Evolutionary conservation across 768 basidiomycete species (phyloP), one percentile per base, ranked within the genome.

Genomic region (Leccinellum luteum): DNA sequence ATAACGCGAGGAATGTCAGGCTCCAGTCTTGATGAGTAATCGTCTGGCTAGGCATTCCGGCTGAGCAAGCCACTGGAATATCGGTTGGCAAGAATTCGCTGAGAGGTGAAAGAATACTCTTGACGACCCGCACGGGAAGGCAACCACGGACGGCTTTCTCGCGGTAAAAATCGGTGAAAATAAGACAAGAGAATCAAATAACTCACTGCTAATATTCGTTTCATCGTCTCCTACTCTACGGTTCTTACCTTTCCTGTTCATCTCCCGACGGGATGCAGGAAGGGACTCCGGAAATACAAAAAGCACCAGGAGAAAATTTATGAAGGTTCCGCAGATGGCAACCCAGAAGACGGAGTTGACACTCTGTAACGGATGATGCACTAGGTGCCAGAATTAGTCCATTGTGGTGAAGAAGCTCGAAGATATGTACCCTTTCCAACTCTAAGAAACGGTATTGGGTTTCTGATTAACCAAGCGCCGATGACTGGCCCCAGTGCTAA

Each of bases 401-500:
- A 12, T 59, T 51, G 13, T 6, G 10, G 43, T 19, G 23, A 34
- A 23, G 28, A 60, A 60, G 52, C 7, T 19, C 41, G 14, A 23
- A 28, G n/a, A 45, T 50, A 21, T 50, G 19, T 57, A 73, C 71
- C 51, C 50, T 52, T 54, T 30, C 65, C 72, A 25, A 73, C 67
- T 28, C 55, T 63, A 48, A 75, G 59, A 55, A 72, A 69, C 8
- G 67, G 27, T 51, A 76, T 58, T 6, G 82, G 78, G 59, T 80
- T 72, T 15, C 72, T 70, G 64, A 86, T 81, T 51, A 85, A 60
- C 63, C 77, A 75, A 32, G 77, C 75, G 25, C 87, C 78, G 55
- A 94, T 79, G 69, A 85, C 81, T 27, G 94, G 93, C 1, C 94
- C 94, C 2, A 85, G 64, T 0, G 93, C 85, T 55, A 94, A 78